Evolutionary conservation across 768 basidiomycete species (phyloP), one percentile per base, ranked within the genome.

Genomic region (Pleurotus tuber-regium): DNA sequence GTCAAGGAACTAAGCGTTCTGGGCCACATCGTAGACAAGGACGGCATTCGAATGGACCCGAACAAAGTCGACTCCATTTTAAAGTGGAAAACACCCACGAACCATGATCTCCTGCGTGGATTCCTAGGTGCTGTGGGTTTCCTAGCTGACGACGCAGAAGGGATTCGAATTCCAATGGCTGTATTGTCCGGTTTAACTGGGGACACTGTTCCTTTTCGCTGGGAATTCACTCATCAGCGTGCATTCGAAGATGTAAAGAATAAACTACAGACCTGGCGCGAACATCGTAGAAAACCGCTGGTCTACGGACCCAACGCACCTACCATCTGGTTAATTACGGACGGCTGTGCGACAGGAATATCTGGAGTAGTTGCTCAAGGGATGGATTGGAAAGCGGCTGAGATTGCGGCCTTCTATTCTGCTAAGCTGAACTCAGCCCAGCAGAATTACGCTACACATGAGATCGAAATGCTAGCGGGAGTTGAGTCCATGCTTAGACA

Each of bases 81-180:
- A 2, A 61, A 61, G 19, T 65, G 62, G 63, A 61, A 61, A 26
- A 54, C 48, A 14, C 63, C 59, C 0, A 63, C 56, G 2, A 62
- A 54, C 31, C 58, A 59, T 12, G 64, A 65, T 30, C 43, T 63
- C 14, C 53, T 69, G 16, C 54, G 54, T 4, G 59, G 63, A 2
- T 69, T 72, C 50, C 53, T 70, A 0, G 68, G 70, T 21, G 55
- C 63, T 3, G 68, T 69, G 5, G 61, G 66, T 0, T 72, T 65
- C 51, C 53, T 66, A 1, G 62, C 66, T 2, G 53, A 57, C 49
- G 58, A 61, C 39, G 54, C 61, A 19, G 29, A 25, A 4, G 46
- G 47, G 2, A 54, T 67, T 10, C 50, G 61, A 2, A 61, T 64
- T n/a, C 66, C 64, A 2, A 63, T 69, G 61, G 63, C 56, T 1